phyloP scores from a whole-genome alignment of 345 rosid genomes.

The Citrus maxima region DNA sequence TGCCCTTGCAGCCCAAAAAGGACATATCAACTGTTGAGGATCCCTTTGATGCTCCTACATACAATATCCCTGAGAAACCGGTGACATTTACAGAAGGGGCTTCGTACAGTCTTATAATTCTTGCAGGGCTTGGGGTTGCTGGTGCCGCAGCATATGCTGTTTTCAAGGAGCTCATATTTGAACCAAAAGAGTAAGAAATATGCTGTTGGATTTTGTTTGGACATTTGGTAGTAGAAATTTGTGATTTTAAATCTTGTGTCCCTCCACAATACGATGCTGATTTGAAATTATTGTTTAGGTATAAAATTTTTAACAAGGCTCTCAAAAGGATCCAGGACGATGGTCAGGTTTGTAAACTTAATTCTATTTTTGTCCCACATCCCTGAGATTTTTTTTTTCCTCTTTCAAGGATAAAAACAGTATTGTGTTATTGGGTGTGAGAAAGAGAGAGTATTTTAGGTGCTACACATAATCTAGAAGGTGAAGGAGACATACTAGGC shows the following conservation, averaged over 20 bases:
- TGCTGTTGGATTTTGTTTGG: slow-evolving; percentile 4
- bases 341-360: slow-evolving; percentile 59
- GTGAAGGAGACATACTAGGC: background rate
- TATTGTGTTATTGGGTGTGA: background rate
- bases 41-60: slow-evolving; percentile 95
- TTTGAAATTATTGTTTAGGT: slow-evolving; percentile 39
- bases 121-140: slow-evolving; percentile 91
- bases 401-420: too few relatives aligned
- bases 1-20: slow-evolving; percentile 55
- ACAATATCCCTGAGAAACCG: slow-evolving; percentile 91
- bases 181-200: slow-evolving; percentile 85
- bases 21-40: slow-evolving; percentile 88
- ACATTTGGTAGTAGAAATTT: slow-evolving; percentile 7
- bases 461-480: background rate
- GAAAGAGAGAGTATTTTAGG: background rate
- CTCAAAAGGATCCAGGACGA: slow-evolving; percentile 90
- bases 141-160: slow-evolving; percentile 89
- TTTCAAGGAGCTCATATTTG: slow-evolving; percentile 85
- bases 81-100: slow-evolving; percentile 95
- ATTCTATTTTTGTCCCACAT: background rate
- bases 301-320: slow-evolving; percentile 82
- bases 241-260: background rate
- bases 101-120: slow-evolving; percentile 80
- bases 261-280: slow-evolving; percentile 1
- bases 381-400: background rate